Evolutionary conservation across 2,329 filamentous ascomycete genomes (phyloP).

Genomic region (Neurospora crassa): DNA sequence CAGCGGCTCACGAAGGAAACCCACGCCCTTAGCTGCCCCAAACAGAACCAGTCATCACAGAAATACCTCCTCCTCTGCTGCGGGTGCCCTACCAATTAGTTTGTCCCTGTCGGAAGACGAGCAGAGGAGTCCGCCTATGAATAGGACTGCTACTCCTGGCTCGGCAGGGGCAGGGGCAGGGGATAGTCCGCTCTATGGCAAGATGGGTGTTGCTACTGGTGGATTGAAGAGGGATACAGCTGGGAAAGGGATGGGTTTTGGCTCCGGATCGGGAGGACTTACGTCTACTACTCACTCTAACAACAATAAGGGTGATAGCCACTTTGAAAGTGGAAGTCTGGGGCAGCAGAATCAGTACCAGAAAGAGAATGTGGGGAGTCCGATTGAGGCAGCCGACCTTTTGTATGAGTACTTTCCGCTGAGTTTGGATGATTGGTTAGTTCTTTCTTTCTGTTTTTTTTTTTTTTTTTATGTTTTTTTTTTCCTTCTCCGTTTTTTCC

Average conservation of each 20-base stretch:
- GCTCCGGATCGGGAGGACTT: not conserved
- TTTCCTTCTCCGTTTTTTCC: rapidly evolving
- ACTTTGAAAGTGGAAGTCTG: too few relatives aligned
- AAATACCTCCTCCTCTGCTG: not conserved
- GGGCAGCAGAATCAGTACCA: slow-evolving; percentile 2
- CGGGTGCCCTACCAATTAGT: slow-evolving; percentile 29
- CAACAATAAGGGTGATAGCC: not conserved
- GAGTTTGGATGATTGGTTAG: slow-evolving; percentile 75
- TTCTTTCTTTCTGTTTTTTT: slow-evolving; percentile 1
- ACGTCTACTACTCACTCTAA: not conserved
- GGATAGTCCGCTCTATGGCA: too few relatives aligned
- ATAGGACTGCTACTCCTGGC: not conserved
- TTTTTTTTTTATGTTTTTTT: not conserved
- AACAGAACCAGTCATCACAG: not conserved
- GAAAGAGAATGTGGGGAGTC: slow-evolving; percentile 30
- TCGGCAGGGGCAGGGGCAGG: not conserved
- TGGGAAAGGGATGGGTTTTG: not conserved
- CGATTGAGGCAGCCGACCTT: slow-evolving; percentile 69
- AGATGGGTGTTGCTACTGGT: too few relatives aligned
- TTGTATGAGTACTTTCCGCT: slow-evolving; percentile 94
- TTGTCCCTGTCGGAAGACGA: slow-evolving; percentile 53
- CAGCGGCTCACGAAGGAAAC: slow-evolving; percentile 2
- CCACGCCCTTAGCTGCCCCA: not conserved
- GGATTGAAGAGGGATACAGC: too few relatives aligned
- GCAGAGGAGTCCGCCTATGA: slow-evolving; percentile 30